These are phyloP conservation scores for Marasmius tenuissimus DNA, from an alignment of 1,284 basidiomycete species.

Conservation along the genomic window DNA sequence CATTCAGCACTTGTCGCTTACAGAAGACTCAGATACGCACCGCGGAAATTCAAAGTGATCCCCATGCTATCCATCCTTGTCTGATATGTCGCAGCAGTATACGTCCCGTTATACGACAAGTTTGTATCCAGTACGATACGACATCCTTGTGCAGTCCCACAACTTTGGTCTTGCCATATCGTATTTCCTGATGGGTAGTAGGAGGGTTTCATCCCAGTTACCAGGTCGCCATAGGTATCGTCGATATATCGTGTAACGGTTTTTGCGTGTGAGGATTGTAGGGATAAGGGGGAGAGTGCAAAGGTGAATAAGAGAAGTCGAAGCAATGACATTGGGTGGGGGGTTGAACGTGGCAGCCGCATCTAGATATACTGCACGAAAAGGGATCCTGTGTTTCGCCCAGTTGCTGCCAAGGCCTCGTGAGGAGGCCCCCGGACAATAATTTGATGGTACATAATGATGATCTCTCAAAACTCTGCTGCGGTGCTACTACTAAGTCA, in stretches of 20 bases:
- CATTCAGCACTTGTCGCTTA: not conserved
- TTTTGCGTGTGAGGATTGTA: not conserved
- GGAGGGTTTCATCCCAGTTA: not conserved
- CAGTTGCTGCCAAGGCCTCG: no score
- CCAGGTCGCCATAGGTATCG: not conserved
- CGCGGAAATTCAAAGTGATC: not conserved
- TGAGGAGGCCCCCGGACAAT: no score
- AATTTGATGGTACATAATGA: no score
- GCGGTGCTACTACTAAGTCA: no score
- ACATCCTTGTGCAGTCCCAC: not conserved
- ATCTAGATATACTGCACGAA: no score
- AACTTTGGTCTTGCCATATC: not conserved
- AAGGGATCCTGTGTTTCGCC: no score
- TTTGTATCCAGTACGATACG: not conserved
- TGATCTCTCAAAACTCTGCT: no score
- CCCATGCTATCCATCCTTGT: not conserved
- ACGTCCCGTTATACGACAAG: not conserved
- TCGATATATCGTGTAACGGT: not conserved
- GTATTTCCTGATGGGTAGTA: not conserved
- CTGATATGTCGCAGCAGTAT: not conserved
- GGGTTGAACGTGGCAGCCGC: no score
- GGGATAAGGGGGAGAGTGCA: no score
- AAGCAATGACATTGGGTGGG: no score
- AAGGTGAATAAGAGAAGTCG: no score
- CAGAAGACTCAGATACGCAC: not conserved